A percentile compares a stretch with the other conserved stretches of the same genome.
phyloP scores from a whole-genome alignment of 805 yeast species.

The Lachancea thermotolerans region DNA sequence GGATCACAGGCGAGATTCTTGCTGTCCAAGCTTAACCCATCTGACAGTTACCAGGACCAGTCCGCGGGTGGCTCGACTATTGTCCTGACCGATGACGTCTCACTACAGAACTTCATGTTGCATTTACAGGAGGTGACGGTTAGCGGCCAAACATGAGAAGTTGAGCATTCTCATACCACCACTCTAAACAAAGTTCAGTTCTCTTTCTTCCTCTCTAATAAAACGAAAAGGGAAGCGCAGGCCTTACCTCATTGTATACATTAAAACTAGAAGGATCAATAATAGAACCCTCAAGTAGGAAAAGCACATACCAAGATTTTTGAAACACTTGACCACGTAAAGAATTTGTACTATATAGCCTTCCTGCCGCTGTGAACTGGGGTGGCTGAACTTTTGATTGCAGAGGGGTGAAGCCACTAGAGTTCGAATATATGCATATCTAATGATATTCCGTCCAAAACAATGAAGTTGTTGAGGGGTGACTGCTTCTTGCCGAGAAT shows the following conservation, averaged over 20 bases:
- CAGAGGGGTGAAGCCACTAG: constrained; percentile 1
- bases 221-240: not conserved
- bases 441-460: constrained; percentile 64
- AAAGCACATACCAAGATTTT: constrained; percentile 6
- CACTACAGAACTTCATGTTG: constrained; percentile 89
- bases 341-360: not conserved
- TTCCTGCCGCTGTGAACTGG: not conserved
- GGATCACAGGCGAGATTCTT: constrained; percentile 98
- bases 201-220: not conserved
- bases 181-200: not conserved
- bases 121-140: constrained; percentile 92
- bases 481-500: constrained; percentile 65
- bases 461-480: constrained; percentile 74
- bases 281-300: constrained; percentile 6
- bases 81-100: constrained; percentile 94
- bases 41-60: constrained; percentile 64
- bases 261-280: not conserved
- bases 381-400: not conserved
- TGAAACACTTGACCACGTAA: constrained; percentile 2
- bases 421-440: constrained; percentile 69
- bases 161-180: not conserved
- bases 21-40: constrained; percentile 90
- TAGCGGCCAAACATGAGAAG: constrained; percentile 32
- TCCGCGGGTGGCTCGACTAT: constrained; percentile 55
- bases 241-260: not conserved